A percentile compares a stretch with the other conserved stretches of the same genome.
These are phyloP conservation scores for Amylostereum chailletii DNA, from an alignment of 1,284 basidiomycete genomes.

Conservation along the genomic window DNA sequence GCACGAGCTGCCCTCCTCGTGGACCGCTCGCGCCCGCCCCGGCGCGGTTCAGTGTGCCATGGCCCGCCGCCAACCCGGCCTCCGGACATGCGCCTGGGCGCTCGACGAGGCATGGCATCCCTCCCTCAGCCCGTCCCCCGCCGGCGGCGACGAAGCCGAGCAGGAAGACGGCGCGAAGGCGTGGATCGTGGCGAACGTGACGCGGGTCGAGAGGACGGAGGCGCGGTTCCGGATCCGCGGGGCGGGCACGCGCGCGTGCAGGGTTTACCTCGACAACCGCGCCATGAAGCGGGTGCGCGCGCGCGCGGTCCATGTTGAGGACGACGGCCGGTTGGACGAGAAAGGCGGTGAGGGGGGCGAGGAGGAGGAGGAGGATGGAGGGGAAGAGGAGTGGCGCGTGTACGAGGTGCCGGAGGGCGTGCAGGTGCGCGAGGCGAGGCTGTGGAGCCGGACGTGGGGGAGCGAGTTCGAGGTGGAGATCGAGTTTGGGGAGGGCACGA, in stretches of 20 bases:
- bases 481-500: slow-evolving; percentile 29
- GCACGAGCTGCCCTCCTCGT: slow-evolving; percentile 45
- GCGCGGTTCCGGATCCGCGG: slow-evolving; percentile 41
- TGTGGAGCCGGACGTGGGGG: slow-evolving; percentile 70
- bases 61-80: slow-evolving; percentile 8
- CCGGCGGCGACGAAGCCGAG: no score
- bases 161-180: neutral
- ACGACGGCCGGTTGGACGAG: neutral
- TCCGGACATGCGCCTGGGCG: slow-evolving; percentile 28
- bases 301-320: neutral
- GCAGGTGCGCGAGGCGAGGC: slow-evolving; percentile 28
- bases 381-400: slow-evolving; percentile 30
- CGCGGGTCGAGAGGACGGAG: slow-evolving; percentile 16
- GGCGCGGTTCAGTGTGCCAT: slow-evolving; percentile 9
- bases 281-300: slow-evolving; percentile 32
- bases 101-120: slow-evolving; percentile 23
- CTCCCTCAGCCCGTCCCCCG: slow-evolving; percentile 13
- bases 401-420: slow-evolving; percentile 37
- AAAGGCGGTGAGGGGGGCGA: slow-evolving; percentile 2
- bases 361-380: slow-evolving; percentile 16
- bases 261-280: slow-evolving; percentile 47
- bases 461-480: slow-evolving; percentile 45
- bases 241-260: slow-evolving; percentile 55
- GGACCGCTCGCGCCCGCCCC: slow-evolving; percentile 16
- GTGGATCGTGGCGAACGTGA: slow-evolving; percentile 21